Evolutionary conservation across 805 yeast species (phyloP), one percentile per base, ranked within the genome.

Genomic region (Myxozyma kluyveri): DNA sequence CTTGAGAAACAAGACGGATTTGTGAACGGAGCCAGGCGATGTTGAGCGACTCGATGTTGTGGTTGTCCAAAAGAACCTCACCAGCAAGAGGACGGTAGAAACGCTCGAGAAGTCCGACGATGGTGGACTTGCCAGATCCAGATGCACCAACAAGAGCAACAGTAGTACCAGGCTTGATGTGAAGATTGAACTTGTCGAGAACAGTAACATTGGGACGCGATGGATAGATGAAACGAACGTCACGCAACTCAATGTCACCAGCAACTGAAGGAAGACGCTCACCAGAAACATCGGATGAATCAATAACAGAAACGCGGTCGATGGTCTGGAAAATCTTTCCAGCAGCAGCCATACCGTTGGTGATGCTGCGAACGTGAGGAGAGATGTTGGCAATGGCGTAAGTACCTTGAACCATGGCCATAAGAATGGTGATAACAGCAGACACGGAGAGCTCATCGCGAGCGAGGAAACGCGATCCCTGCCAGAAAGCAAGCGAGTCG

Each of bases 61-160:
- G 69, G 5, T 75, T 78, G 58, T 80, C 81, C 6, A 82, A 68
- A 1, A 65, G 41, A 2, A 82, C 73, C 14, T 65, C 61, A 6
- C 87, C 87, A 0, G 66, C 57, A 3, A 65, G 57, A 2, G 84
- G 82, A 54, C 79, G 81, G 62, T 82, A 82, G 61, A 80, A 80
- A 41, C 86, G 69, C 56, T 81, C 69, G 24, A 82, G 67, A 22
- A 82, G 66, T 59, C 80, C 84, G 2, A 81, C 72, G 10, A 82
- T 74, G 0, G 64, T 61, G 35, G 62, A 57, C 50, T 3, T 73
- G 67, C 38, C 88, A 6, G 66, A 62, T 5, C 96, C 19, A 86
- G 83, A 2, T 91, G 95, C 84, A 1, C 96, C 96, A 19, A 88
- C 96, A 60, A 88, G 79, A 10, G 96, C 96, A 35, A 88, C 91